Base-by-base conservation (phyloP, 179 eudicot genomes). In the Gypsophila paniculata region DNA sequence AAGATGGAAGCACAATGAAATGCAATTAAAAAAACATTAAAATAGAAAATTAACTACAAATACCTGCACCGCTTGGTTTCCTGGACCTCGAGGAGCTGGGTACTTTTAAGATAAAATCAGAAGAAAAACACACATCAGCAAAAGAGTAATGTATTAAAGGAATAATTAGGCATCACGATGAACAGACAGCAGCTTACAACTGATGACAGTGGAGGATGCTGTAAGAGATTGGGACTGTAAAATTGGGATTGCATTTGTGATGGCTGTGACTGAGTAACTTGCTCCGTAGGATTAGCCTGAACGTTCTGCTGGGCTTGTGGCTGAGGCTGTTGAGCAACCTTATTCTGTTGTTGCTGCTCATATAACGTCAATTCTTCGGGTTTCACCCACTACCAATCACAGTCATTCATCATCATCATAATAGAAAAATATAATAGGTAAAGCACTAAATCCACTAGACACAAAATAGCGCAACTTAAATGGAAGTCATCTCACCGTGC, bases 331-430 rank as follows among this genome's bases (percentile, higher is more conserved):
- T 85, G 94, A 74, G 58, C 76, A 63, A 86, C 68, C 58, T 60
- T 73, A 70, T 79, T 87, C 71, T 82, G 86, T 46, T 78, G 88
- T 26, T 79, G 91, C 78, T 85, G 85, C 81, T 91, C 98, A 78
- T 78, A 84, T 46, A 73, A 61, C 34, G 80, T 75, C 76, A 87
- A 88, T 71, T 91, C 94, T 69, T 84, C 85, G 18, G 98, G 97
- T 70, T 91, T 91, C 78, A 80, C 81, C 98, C 98, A 93, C 98
- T 91, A 75, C 76, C 82, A 11, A 38, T 53, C 29, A 75, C 74
- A 42, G 64, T 61, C 61, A 57, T 76, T 21, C 61, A 79, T 29
- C 22, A 39, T 57, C 51, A 69, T 15, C 53, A 36, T 39, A 39
- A 39, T 39, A 2, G 44, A 6, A 39, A 39, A 1, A 11, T 18